These are phyloP conservation scores for Penicillium angulare DNA, from an alignment of 495 filamentous ascomycete genomes.

Conservation along the genomic window DNA sequence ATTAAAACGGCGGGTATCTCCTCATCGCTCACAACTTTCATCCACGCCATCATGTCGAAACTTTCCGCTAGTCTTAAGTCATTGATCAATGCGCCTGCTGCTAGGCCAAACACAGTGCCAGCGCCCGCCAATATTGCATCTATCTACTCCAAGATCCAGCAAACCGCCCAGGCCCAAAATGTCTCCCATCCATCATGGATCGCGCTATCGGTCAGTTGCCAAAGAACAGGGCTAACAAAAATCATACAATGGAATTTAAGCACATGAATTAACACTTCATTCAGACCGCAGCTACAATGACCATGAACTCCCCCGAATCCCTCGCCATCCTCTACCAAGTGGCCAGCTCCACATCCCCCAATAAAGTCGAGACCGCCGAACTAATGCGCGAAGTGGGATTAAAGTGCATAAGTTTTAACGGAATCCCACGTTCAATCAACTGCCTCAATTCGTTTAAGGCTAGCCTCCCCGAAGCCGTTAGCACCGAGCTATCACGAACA, in stretches of 20 bases:
- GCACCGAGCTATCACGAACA: conserved; percentile 15
- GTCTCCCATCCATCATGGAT: conserved; percentile 64
- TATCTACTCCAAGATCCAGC: conserved; percentile 58
- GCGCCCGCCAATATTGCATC: conserved; percentile 58
- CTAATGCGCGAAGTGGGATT: conserved; percentile 76
- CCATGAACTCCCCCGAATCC: conserved; percentile 70
- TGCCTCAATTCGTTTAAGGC: conserved; percentile 64
- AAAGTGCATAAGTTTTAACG: conserved; percentile 84
- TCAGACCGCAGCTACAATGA: conserved; percentile 70
- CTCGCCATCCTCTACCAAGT: conserved; percentile 54
- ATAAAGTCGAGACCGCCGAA: conserved; percentile 59
- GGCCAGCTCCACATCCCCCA: conserved; percentile 37
- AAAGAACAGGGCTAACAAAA: background rate
- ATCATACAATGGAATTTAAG: too few species aligned
- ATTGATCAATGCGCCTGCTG: conserved; percentile 65
- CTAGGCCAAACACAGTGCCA: conserved; percentile 63
- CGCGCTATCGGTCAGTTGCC: conserved; percentile 54
- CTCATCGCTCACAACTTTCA: background rate
- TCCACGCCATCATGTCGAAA: conserved; percentile 57
- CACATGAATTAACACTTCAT: conserved; percentile 2
- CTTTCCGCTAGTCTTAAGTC: conserved; percentile 65
- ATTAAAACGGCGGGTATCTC: too few species aligned
- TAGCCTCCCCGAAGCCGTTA: conserved; percentile 43
- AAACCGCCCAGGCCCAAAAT: conserved; percentile 49
- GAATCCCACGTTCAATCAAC: conserved; percentile 80